These are phyloP conservation scores for Verticillium klebahnii DNA, from an alignment of 2,329 filamentous ascomycete genomes.

Conservation along the genomic window DNA sequence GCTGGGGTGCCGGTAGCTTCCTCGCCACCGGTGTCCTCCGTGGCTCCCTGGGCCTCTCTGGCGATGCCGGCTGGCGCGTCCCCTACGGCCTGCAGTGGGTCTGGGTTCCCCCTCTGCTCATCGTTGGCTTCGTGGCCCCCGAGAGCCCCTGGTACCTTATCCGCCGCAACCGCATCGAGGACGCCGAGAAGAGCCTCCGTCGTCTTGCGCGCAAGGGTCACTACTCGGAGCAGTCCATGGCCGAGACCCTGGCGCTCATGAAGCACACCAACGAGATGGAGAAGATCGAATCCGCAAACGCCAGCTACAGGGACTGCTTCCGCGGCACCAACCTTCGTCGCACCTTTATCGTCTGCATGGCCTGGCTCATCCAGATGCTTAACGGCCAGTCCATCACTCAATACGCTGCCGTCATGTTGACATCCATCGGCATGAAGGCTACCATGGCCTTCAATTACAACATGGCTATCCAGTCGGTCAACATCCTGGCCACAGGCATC, in stretches of 20 bases:
- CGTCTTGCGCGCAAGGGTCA: conserved; percentile 22
- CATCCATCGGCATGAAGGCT: conserved; percentile 41
- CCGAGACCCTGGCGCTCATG: conserved; percentile 32
- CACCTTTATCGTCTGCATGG: conserved; percentile 22
- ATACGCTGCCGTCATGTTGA: conserved; percentile 48
- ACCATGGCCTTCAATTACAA: conserved; percentile 37
- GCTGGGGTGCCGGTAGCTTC: conserved; percentile 33
- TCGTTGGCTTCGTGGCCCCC: conserved; percentile 39
- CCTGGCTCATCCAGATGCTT: conserved; percentile 20
- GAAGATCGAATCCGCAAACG: conserved; percentile 21
- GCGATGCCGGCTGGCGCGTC: conserved; percentile 13
- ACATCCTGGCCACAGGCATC: conserved; percentile 32
- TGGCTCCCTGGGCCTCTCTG: conserved; percentile 13
- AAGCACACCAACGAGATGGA: conserved; percentile 33
- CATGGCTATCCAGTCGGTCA: conserved; percentile 44
- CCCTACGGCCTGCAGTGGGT: conserved; percentile 45
- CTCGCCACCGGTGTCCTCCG: conserved; percentile 28
- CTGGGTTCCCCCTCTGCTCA: conserved; percentile 39
- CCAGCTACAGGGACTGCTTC: conserved; percentile 33
- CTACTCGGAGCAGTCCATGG: conserved; percentile 33
- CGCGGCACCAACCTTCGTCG: conserved; percentile 27
- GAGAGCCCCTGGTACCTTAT: conserved; percentile 48
- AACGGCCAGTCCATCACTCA: conserved; percentile 42
- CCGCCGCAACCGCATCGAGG: conserved; percentile 33
- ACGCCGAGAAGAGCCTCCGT: conserved; percentile 34